A percentile compares a stretch with the other conserved stretches of the same genome.
phyloP scores from a whole-genome alignment of 345 rosid genomes.

The Turritis glabra region DNA sequence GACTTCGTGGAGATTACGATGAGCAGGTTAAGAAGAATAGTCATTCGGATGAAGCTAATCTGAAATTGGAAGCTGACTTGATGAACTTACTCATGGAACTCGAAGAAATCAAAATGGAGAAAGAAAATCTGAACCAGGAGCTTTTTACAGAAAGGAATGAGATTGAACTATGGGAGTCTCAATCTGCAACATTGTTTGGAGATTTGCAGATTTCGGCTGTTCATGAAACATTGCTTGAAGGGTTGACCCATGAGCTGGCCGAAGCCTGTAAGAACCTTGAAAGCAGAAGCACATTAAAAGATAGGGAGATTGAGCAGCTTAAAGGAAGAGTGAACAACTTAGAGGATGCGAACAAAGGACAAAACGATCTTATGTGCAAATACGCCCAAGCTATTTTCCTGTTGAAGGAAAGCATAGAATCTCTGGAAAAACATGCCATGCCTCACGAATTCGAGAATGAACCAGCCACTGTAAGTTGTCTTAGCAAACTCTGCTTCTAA shows the following conservation, averaged over 20 bases:
- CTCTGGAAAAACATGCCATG: constrained; percentile 61
- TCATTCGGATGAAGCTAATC: constrained; percentile 43
- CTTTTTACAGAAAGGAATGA: constrained; percentile 50
- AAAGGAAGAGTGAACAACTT: constrained; percentile 56
- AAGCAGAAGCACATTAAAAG: constrained; percentile 43
- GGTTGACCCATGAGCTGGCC: constrained; percentile 54
- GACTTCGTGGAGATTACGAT: constrained; percentile 56
- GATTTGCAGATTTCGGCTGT: constrained; percentile 58
- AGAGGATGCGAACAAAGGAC: constrained; percentile 60
- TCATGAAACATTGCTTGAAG: constrained; percentile 59
- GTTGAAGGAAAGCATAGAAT: constrained; percentile 56
- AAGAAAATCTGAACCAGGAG: constrained; percentile 55
- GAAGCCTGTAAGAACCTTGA: constrained; percentile 50
- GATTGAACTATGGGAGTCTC: constrained; percentile 59
- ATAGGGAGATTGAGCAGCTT: constrained; percentile 53
- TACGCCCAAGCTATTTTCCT: constrained; percentile 57
- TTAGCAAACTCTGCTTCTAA: constrained; percentile 2
- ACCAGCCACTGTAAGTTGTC: constrained; percentile 53
- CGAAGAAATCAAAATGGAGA: constrained; percentile 49
- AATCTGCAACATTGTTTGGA: constrained; percentile 51
- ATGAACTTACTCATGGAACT: constrained; percentile 46
- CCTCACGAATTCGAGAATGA: constrained; percentile 37
- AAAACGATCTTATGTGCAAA: constrained; percentile 52
- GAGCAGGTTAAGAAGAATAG: constrained; percentile 50
- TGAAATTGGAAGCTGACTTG: constrained; percentile 52